Base-by-base conservation (phyloP, 352 stramenopile genomes). In the Phytophthora pisi region DNA sequence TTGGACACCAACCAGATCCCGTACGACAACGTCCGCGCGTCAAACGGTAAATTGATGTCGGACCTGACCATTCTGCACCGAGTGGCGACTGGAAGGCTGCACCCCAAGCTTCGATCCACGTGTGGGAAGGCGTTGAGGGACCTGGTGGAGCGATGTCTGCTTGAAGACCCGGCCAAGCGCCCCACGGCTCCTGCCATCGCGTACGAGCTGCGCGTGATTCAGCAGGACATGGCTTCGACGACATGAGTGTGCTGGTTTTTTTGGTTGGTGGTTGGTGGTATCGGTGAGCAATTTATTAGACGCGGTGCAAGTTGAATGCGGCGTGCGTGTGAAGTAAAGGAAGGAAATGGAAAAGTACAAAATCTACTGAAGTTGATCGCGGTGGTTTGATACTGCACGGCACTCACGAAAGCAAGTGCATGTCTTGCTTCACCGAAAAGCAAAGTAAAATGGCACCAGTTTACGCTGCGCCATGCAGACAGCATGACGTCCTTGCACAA, bases 11-110 rank as follows among this genome's bases (percentile, higher is more conserved):
- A 74, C 20, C 43, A 65, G 13, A 74, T 78, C 15, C 75, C 68
- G 15, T 75, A 72, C 57, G 57, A 55, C 24, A 69, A 86, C 40
- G 66, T 66, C 18, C 63, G 57, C 7, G 58, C 24, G 0, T 64
- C 23, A 9, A 77, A 45, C 10, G 79, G 72, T 36, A 77, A 88
- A 46, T 68, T 67, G 18, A 63, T 84, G 10, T 75, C 70, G 45
- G 78, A 84, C 53, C 63, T 84, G 56, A 68, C 68, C 2, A 84
- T 84, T 46, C 59, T 86, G 18, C 78, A 82, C 61, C 60, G 66
- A 43, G 78, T 84, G 3, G 66, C 78, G n/a, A 65, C 63, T 13
- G 78, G 78, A 28, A 52, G 68, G 23, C 52, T 86, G 30, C 43
- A 36, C 10, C 59, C 51, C 23, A 38, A 66, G 15, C 9, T 59